phyloP scores from a whole-genome alignment of 75 land plant species.

The Cupressus sempervirens region DNA sequence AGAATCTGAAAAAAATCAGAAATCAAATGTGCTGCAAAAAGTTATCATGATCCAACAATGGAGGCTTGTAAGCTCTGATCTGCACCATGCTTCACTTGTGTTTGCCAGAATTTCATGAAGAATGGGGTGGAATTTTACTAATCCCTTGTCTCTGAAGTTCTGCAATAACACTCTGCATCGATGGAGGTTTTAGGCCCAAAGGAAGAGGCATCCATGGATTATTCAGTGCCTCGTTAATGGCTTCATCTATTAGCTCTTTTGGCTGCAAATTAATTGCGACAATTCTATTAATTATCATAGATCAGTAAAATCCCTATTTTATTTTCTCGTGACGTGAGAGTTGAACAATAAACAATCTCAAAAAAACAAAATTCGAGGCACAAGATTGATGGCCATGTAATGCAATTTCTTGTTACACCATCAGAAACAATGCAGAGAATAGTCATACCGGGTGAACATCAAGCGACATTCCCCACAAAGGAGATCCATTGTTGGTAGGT shows the following conservation, averaged over 20 bases:
- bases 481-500: background rate
- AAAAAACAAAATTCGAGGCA: background rate
- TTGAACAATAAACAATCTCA: background rate
- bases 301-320: background rate
- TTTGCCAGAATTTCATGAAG: background rate
- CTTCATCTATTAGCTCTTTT: conserved; percentile 73
- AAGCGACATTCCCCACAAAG: background rate
- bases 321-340: background rate
- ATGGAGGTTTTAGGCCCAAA: conserved; percentile 83
- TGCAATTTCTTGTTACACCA: background rate
- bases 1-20: background rate
- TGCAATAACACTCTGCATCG: conserved; percentile 73
- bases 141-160: conserved; percentile 89
- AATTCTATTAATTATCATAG: background rate
- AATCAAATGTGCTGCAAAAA: background rate
- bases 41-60: background rate
- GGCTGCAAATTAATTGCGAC: conserved; percentile 25
- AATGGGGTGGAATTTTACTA: conserved; percentile 51
- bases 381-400: background rate
- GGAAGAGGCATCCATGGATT: conserved; percentile 89
- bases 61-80: background rate
- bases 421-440: background rate
- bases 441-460: conserved; percentile 4
- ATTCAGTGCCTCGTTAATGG: conserved; percentile 77
- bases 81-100: background rate